Base-by-base conservation (phyloP, 352 stramenopile species). In the Phytophthora citricola region DNA sequence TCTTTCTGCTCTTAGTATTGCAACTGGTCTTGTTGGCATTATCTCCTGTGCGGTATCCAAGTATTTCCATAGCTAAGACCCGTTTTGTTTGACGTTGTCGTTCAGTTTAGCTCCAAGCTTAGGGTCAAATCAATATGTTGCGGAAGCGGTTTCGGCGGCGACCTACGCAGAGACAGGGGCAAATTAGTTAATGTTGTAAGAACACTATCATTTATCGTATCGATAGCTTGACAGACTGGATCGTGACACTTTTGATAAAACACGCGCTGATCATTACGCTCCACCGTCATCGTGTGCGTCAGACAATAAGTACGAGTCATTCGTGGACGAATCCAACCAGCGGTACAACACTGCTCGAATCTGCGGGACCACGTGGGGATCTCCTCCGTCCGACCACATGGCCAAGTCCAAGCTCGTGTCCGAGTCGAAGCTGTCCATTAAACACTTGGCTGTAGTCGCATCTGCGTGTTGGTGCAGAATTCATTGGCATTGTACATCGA, bases 241-340 rank as follows among this genome's bases (percentile, higher is more conserved):
- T 99, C 96, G 66, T 98, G 92, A 64, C 97, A 99, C 36, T 87
- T 85, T 73, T 99, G 97, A 64, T 90, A 91, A 66, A 89, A 94
- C 11, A 84, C 73, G 43, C 78, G 85, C n/a, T 81, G 73, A 8
- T 65, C 67, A 24, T 17, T 17, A 17, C 17, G 17, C 59, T 69
- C 59, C 0, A 27, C 15, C 4, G 17, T 56, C 60, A 70, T 76
- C 2, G 66, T 77, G 22, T 80, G 72, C 15, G 77, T 55, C 72
- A 5, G 63, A 70, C 20, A 77, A 34, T 5, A 75, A 40, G 38
- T 73, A 77, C 41, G 66, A 70, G 6, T 69, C n/a, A 10, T 78
- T 65, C 17, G 62, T 69, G 22, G 24, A 55, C n/a, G 56, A 34
- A 17, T 75, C 72, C 4, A 43, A 36, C 72, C 72, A 79, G 15